These are phyloP conservation scores for Colletotrichum sublineola DNA, from an alignment of 2,329 filamentous ascomycete genomes.

Conservation along the genomic window DNA sequence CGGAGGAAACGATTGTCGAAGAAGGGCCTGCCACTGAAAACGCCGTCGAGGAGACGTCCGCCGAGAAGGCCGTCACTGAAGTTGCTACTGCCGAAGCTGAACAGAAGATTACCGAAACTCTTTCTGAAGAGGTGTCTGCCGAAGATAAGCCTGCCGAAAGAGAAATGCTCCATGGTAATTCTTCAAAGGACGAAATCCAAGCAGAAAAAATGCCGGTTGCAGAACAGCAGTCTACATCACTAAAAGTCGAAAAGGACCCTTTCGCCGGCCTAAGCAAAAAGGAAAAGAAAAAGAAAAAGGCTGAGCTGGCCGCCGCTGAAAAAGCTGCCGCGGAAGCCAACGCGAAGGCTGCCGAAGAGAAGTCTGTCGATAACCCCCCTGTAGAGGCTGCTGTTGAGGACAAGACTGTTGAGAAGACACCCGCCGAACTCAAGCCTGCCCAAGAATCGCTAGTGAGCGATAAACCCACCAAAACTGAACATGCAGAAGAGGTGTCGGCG, in stretches of 20 bases:
- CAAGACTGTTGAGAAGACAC: background rate
- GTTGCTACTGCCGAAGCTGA: background rate
- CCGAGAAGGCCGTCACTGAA: background rate
- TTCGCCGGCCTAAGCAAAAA: conserved; percentile 22
- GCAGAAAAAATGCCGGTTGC: background rate
- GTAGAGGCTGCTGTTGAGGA: background rate
- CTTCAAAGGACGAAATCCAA: background rate
- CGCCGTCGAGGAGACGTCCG: background rate
- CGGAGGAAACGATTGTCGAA: background rate
- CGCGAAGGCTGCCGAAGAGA: background rate
- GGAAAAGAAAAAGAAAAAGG: conserved; percentile 35
- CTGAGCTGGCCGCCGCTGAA: conserved; percentile 9
- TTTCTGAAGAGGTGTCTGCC: background rate
- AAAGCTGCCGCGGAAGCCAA: conserved; percentile 5
- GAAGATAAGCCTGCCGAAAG: background rate
- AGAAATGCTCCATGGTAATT: background rate
- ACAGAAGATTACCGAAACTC: background rate
- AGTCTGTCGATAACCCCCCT: background rate
- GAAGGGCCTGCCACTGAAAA: background rate
- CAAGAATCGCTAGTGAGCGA: background rate
- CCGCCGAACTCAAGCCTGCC: background rate
- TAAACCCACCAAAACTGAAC: conserved; percentile 1
- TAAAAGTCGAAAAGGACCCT: conserved; percentile 1
- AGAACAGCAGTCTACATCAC: background rate
- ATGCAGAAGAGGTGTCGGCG: conserved; percentile 18